phyloP scores from a whole-genome alignment of 129 eudicot genomes.

The Dittrichia graveolens region DNA sequence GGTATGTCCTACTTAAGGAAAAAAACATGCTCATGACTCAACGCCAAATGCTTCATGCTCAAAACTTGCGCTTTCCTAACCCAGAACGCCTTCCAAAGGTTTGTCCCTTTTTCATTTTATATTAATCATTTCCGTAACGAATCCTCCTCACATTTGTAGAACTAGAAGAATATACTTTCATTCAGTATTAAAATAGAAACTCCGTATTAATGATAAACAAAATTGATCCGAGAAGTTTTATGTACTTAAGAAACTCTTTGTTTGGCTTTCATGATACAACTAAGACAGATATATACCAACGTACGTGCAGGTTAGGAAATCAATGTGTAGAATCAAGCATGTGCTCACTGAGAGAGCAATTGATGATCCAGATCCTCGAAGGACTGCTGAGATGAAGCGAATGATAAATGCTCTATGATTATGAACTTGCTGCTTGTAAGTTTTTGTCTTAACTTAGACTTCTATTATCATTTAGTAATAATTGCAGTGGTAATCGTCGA shows the following conservation, averaged over 20 bases:
- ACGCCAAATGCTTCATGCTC: constrained; percentile 93
- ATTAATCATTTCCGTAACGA: constrained; percentile 1
- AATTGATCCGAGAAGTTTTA: too few species aligned
- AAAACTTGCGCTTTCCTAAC: constrained; percentile 78
- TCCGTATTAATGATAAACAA: too few species aligned
- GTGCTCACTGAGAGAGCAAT: constrained; percentile 92
- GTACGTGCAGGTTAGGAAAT: constrained; percentile 64
- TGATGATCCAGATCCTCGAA: constrained; percentile 63
- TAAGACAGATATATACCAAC: neutral
- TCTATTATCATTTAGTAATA: neutral
- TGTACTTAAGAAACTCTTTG: neutral
- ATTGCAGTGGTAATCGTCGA: neutral
- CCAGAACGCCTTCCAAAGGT: constrained; percentile 93
- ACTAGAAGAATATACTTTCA: too few species aligned
- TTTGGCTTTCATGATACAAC: neutral
- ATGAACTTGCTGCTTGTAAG: neutral
- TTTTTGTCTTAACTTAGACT: neutral
- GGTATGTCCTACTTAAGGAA: constrained; percentile 91
- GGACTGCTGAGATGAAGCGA: constrained; percentile 44
- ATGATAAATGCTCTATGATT: constrained; percentile 42
- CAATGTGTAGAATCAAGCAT: constrained; percentile 90
- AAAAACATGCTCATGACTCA: constrained; percentile 93
- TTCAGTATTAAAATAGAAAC: too few species aligned
- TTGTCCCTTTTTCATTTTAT: neutral
- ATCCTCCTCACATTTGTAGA: neutral